Evolutionary conservation across 2,329 filamentous ascomycete genomes (phyloP).

Genomic region (Nigrospora oryzae): DNA sequence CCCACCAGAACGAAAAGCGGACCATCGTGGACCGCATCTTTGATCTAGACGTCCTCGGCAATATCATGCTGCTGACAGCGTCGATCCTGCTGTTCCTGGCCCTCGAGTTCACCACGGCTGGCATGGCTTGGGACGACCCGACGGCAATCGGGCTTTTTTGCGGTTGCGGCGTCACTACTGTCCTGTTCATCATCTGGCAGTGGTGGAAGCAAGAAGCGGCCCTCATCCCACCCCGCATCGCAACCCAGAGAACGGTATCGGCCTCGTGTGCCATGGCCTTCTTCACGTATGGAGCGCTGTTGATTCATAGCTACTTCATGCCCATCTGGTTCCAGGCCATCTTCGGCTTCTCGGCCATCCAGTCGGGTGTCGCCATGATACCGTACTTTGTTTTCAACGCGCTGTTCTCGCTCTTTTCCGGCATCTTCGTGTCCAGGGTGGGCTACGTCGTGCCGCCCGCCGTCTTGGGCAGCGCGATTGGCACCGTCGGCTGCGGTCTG

Average conservation of each 20-base stretch:
- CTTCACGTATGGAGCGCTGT: slow-evolving; percentile 30
- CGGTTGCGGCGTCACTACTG: slow-evolving; percentile 12
- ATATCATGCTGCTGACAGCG: slow-evolving; percentile 31
- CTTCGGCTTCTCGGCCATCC: slow-evolving; percentile 15
- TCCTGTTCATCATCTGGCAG: slow-evolving; percentile 24
- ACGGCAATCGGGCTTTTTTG: slow-evolving; percentile 31
- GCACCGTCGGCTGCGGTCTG: slow-evolving; percentile 25
- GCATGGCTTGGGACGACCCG: slow-evolving; percentile 31
- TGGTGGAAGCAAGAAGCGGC: slow-evolving; percentile 29
- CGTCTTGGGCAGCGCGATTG: slow-evolving; percentile 16
- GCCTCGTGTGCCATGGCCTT: slow-evolving; percentile 29
- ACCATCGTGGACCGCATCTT: slow-evolving; percentile 14
- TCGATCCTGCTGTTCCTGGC: slow-evolving; percentile 38
- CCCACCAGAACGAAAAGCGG: slow-evolving; percentile 6
- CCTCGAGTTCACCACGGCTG: slow-evolving; percentile 35
- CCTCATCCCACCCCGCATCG: slow-evolving; percentile 32
- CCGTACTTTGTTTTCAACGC: slow-evolving; percentile 15
- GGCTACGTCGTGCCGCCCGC: slow-evolving; percentile 15
- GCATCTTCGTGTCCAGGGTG: slow-evolving; percentile 12
- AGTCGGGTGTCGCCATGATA: slow-evolving; percentile 15
- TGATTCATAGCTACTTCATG: slow-evolving; percentile 36
- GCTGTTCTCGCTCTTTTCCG: slow-evolving; percentile 13
- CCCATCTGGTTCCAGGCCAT: slow-evolving; percentile 31
- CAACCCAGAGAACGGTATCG: slow-evolving; percentile 31
- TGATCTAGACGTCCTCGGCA: slow-evolving; percentile 29